These are phyloP conservation scores for Lentinus tigrinus DNA, from an alignment of 768 basidiomycete species.

Conservation along the genomic window DNA sequence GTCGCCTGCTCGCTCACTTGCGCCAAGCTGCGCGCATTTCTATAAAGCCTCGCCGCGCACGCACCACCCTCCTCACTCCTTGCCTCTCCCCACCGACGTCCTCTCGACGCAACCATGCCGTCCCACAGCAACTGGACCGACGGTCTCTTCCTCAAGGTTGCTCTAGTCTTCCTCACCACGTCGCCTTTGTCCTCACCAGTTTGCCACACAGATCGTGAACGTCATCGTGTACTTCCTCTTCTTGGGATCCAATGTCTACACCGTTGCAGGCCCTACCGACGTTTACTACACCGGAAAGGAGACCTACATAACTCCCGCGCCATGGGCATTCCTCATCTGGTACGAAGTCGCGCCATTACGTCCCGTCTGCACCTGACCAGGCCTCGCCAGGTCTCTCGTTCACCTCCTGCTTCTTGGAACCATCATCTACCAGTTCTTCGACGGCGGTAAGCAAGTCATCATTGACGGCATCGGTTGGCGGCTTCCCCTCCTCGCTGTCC, in stretches of 20 bases:
- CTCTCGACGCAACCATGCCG: conserved; percentile 9
- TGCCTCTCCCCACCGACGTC: background rate
- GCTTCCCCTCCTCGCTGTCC: conserved; percentile 81
- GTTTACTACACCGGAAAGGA: conserved; percentile 75
- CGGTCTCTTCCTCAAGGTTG: conserved; percentile 77
- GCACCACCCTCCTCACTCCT: conserved; percentile 5
- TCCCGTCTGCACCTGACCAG: conserved; percentile 2
- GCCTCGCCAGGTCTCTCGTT: conserved; percentile 67
- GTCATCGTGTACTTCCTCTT: conserved; percentile 81
- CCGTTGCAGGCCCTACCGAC: conserved; percentile 70
- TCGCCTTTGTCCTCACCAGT: background rate
- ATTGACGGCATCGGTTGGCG: conserved; percentile 91
- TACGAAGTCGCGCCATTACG: conserved; percentile 28
- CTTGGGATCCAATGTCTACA: conserved; percentile 89
- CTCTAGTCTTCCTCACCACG: background rate
- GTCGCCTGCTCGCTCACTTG: background rate
- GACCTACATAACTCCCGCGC: conserved; percentile 93
- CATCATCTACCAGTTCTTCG: conserved; percentile 87
- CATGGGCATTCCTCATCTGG: conserved; percentile 93
- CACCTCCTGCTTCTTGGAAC: conserved; percentile 90
- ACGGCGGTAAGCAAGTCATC: conserved; percentile 70
- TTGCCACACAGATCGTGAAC: conserved; percentile 58
- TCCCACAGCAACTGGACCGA: conserved; percentile 66
- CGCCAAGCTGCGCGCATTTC: conserved; percentile 1
- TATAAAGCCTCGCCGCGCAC: conserved; percentile 10